These are phyloP conservation scores for Polyporus arcularius DNA, from an alignment of 768 basidiomycete species.

Conservation along the genomic window DNA sequence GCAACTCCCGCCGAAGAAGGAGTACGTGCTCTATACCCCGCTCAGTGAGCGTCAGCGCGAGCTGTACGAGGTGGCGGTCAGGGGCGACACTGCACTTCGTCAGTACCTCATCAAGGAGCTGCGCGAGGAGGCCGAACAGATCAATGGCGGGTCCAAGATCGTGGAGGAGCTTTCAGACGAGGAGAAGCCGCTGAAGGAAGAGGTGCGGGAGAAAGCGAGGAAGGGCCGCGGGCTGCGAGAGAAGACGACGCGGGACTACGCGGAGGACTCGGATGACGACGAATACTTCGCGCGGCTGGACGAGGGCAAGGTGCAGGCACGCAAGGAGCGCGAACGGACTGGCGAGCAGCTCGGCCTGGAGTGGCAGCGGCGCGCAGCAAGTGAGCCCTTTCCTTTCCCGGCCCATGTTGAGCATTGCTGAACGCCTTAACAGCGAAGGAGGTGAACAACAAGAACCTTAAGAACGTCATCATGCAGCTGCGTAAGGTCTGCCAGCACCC, in stretches of 20 bases:
- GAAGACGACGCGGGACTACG: constrained; percentile 44
- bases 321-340: constrained; percentile 45
- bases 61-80: constrained; percentile 78
- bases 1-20: constrained; percentile 87
- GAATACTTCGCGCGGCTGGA: constrained; percentile 67
- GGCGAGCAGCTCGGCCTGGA: constrained; percentile 57
- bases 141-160: constrained; percentile 33
- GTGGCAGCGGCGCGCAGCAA: constrained; percentile 56
- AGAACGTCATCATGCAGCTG: constrained; percentile 92
- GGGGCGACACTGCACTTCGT: constrained; percentile 58
- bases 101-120: constrained; percentile 42
- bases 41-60: constrained; percentile 81
- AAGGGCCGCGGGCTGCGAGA: constrained; percentile 15
- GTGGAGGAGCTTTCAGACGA: constrained; percentile 24
- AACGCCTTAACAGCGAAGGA: constrained; percentile 57
- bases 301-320: constrained; percentile 42
- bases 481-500: constrained; percentile 97
- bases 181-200: constrained; percentile 35
- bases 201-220: constrained; percentile 25
- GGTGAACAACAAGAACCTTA: constrained; percentile 90
- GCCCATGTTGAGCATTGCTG: not conserved
- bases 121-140: constrained; percentile 31
- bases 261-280: constrained; percentile 60
- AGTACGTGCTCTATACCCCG: constrained; percentile 92
- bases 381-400: constrained; percentile 41